These are phyloP conservation scores for Flueggea neowawraea DNA, from an alignment of 441 rosid genomes.

Conservation along the genomic window DNA sequence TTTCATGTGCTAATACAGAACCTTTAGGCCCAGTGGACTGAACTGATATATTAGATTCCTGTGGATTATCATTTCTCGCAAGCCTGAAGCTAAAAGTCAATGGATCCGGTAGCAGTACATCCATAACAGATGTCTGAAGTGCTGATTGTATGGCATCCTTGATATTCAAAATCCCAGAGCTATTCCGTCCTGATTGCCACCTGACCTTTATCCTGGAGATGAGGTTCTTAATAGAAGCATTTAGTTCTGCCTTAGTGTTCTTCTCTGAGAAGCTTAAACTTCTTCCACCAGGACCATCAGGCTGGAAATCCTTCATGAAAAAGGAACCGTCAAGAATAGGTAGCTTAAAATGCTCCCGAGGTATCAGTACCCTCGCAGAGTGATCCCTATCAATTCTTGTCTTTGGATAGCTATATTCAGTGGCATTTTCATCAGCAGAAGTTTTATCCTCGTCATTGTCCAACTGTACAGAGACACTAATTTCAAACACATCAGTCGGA, in stretches of 20 bases:
- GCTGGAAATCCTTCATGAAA: slow-evolving; percentile 62
- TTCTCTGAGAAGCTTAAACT: slow-evolving; percentile 77
- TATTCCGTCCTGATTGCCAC: slow-evolving; percentile 95
- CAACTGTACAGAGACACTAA: slow-evolving; percentile 75
- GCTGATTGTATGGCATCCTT: slow-evolving; percentile 90
- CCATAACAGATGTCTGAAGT: slow-evolving; percentile 91
- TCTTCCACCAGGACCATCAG: slow-evolving; percentile 43
- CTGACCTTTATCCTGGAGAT: slow-evolving; percentile 90
- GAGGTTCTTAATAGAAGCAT: slow-evolving; percentile 78
- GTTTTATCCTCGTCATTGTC: slow-evolving; percentile 50
- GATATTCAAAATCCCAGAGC: slow-evolving; percentile 89
- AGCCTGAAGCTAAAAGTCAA: slow-evolving; percentile 89
- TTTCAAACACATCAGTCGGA: slow-evolving; percentile 94
- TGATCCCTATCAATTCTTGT: slow-evolving; percentile 91
- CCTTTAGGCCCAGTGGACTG: slow-evolving; percentile 36
- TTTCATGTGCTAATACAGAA: slow-evolving; percentile 68
- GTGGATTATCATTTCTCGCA: slow-evolving; percentile 35
- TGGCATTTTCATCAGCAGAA: slow-evolving; percentile 41
- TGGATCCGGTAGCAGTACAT: slow-evolving; percentile 95
- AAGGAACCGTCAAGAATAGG: slow-evolving; percentile 92
- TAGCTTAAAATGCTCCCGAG: slow-evolving; percentile 91
- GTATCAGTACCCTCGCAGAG: slow-evolving; percentile 90
- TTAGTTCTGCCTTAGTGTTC: slow-evolving; percentile 82
- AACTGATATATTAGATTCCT: slow-evolving; percentile 20
- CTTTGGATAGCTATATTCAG: slow-evolving; percentile 77